A percentile compares a stretch with the other conserved stretches of the same genome.
These are phyloP conservation scores for Mallotus japonicus DNA, from an alignment of 441 rosid genomes.

Conservation along the genomic window DNA sequence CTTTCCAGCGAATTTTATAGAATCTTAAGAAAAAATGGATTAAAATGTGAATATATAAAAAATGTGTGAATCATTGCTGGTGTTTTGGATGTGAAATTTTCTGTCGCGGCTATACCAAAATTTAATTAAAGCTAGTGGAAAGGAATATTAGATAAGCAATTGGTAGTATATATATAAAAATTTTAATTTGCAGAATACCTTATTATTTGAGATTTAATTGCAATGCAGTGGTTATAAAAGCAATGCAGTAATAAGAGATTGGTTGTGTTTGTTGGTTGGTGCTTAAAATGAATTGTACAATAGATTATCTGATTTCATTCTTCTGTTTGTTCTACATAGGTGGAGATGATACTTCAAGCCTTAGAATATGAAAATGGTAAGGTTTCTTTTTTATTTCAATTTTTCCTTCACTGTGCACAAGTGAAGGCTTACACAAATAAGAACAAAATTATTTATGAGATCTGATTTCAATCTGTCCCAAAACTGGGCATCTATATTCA, in stretches of 20 bases:
- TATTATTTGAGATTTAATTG: neutral
- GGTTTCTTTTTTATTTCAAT: slow-evolving; percentile 11
- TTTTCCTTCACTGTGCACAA: neutral
- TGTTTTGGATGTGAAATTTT: neutral
- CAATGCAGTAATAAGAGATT: neutral
- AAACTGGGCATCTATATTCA: too few species aligned
- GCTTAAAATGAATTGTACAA: neutral
- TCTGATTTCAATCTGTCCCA: slow-evolving; percentile 1
- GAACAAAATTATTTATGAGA: neutral
- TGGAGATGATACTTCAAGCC: slow-evolving; percentile 87
- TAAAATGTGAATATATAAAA: neutral
- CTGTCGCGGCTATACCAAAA: neutral
- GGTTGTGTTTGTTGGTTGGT: neutral
- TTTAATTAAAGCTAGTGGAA: neutral
- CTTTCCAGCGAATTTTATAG: neutral
- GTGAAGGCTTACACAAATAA: neutral
- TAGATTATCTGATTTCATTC: neutral
- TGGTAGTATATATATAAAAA: neutral
- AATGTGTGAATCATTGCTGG: neutral
- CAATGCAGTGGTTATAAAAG: neutral
- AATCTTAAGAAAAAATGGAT: neutral
- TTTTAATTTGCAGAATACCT: neutral
- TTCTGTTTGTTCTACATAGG: slow-evolving; percentile 34
- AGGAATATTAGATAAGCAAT: neutral
- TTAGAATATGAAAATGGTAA: slow-evolving; percentile 72